phyloP scores from a whole-genome alignment of 169 alveolate genomes.

The Blepharisma undulans region DNA sequence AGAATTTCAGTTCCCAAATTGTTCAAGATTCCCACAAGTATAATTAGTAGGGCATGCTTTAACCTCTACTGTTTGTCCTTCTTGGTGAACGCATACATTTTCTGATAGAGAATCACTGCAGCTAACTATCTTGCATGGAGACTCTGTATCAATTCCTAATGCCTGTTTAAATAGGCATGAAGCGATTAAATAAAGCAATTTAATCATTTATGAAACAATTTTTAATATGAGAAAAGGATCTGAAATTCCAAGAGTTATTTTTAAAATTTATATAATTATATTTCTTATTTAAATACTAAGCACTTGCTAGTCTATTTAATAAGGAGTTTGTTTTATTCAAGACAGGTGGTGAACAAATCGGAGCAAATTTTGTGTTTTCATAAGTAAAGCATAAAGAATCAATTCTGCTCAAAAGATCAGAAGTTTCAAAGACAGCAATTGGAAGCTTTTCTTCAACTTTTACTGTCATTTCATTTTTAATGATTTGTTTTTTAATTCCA shows the following conservation, averaged over 20 bases:
- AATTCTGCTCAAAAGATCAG: background rate
- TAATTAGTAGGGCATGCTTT: background rate
- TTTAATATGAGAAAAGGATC: background rate
- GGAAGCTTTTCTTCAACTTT: background rate
- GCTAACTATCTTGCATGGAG: background rate
- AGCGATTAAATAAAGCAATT: background rate
- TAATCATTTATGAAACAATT: background rate
- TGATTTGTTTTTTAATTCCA: background rate
- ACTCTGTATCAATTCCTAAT: background rate
- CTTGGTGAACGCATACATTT: background rate
- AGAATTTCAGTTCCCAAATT: background rate
- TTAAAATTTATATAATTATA: too few relatives aligned
- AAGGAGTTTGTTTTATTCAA: background rate
- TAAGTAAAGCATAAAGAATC: background rate
- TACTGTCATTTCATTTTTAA: background rate
- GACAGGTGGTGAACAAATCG: background rate
- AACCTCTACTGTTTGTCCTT: background rate
- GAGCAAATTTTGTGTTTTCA: background rate
- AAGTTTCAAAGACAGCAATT: background rate
- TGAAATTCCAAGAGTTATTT: background rate
- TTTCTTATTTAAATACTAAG: background rate
- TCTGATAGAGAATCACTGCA: background rate
- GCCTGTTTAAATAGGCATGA: background rate
- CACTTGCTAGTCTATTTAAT: background rate
- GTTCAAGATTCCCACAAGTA: background rate